A percentile compares a stretch with the other conserved stretches of the same genome.
These are phyloP conservation scores for Heracleum sosnowskyi DNA, from an alignment of 129 eudicot species.

Conservation along the genomic window DNA sequence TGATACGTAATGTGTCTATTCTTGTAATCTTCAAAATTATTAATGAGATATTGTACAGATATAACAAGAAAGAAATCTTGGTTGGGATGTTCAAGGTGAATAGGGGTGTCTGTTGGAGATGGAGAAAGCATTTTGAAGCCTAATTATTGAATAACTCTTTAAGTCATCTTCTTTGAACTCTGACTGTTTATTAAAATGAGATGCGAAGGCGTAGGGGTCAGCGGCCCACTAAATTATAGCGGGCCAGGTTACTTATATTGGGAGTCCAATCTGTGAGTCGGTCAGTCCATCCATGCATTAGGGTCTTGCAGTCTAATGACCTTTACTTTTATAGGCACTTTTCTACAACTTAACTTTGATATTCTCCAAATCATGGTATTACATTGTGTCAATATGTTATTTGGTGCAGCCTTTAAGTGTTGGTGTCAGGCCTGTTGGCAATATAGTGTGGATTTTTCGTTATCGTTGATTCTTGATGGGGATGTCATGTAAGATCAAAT, in stretches of 20 bases:
- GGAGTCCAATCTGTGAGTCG: not conserved
- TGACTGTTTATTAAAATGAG: not conserved
- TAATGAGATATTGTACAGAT: not conserved
- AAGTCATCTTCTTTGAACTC: not conserved
- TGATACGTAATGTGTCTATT: not conserved
- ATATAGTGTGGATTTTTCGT: constrained; percentile 56
- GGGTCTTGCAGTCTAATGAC: not conserved
- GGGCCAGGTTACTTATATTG: not conserved
- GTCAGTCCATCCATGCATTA: not conserved
- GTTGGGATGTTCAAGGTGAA: not conserved
- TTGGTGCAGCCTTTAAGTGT: constrained; percentile 74
- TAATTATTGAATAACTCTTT: not conserved
- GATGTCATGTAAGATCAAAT: constrained; percentile 76
- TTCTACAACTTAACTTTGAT: not conserved
- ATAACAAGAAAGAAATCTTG: not conserved
- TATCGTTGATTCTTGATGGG: constrained; percentile 55
- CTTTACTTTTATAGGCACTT: not conserved
- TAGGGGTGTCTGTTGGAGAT: not conserved
- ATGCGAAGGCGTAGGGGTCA: not conserved
- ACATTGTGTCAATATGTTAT: not conserved
- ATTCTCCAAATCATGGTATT: not conserved
- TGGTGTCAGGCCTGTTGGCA: constrained; percentile 99
- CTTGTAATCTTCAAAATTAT: not conserved
- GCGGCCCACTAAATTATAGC: not conserved
- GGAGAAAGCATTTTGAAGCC: not conserved